A percentile compares a stretch with the other conserved stretches of the same genome.
Conservation (phyloP, 345 rosid genomes). For the Gynandropsis gynandra region DNA sequence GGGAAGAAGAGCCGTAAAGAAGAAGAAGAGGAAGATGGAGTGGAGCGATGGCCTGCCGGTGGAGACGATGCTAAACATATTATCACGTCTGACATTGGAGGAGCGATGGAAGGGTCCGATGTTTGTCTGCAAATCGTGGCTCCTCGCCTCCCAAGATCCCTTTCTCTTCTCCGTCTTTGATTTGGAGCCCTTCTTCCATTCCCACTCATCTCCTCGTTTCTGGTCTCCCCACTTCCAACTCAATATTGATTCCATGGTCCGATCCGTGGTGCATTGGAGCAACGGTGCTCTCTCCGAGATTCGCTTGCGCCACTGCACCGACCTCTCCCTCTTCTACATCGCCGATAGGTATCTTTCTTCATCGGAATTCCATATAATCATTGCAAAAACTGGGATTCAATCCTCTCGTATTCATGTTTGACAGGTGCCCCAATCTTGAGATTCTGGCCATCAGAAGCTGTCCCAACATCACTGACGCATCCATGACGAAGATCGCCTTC, state of each 20-base stretch:
- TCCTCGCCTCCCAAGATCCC: conserved; percentile 55
- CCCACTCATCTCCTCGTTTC: conserved; percentile 36
- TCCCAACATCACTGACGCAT: conserved; percentile 58
- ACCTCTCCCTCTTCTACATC: conserved; percentile 45
- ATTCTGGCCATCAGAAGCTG: conserved; percentile 62
- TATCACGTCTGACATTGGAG: conserved; percentile 53
- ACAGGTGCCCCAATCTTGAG: conserved; percentile 59
- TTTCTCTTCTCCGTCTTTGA: conserved; percentile 56
- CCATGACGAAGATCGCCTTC: conserved; percentile 52
- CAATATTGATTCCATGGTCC: conserved; percentile 59
- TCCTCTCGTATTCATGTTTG: background rate
- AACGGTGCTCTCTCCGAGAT: conserved; percentile 45
- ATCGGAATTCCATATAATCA: background rate
- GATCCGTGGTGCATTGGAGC: conserved; percentile 62
- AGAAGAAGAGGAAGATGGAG: conserved; percentile 27
- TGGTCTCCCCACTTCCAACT: conserved; percentile 69
- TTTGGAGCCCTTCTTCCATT: conserved; percentile 53
- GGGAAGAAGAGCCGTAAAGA: conserved; percentile 1
- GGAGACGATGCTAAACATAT: conserved; percentile 61
- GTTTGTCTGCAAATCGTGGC: conserved; percentile 73
- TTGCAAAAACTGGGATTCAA: background rate
- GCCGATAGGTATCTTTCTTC: conserved; percentile 47
- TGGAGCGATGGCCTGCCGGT: conserved; percentile 77
- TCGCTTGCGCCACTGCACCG: conserved; percentile 76
- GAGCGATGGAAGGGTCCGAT: conserved; percentile 80